A percentile compares a stretch with the other conserved stretches of the same genome.
Conservation (phyloP, 1,284 basidiomycete species). For the Cryptococcus maquisensis region DNA sequence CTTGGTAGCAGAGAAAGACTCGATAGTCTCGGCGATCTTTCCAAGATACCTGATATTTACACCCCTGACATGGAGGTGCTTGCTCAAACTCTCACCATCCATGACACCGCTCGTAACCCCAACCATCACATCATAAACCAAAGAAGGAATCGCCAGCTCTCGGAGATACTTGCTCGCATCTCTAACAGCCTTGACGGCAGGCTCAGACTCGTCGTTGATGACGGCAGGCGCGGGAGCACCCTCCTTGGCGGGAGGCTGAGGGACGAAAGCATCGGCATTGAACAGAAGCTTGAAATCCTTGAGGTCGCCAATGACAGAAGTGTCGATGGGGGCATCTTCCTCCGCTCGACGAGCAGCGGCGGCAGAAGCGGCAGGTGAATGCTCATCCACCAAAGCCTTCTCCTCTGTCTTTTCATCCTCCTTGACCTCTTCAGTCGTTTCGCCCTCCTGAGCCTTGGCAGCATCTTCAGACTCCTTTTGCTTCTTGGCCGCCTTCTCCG, state of each 20-base stretch:
- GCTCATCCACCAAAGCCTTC: slow-evolving; percentile 50
- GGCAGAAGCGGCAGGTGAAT: slow-evolving; percentile 22
- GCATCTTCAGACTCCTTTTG: slow-evolving; percentile 2
- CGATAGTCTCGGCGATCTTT: slow-evolving; percentile 48
- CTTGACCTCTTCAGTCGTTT: slow-evolving; percentile 18
- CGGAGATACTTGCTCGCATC: slow-evolving; percentile 54
- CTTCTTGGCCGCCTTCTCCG: slow-evolving; percentile 27
- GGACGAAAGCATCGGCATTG: slow-evolving; percentile 59
- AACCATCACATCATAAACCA: slow-evolving; percentile 53
- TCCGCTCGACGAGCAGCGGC: slow-evolving; percentile 28
- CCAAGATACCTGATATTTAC: slow-evolving; percentile 60
- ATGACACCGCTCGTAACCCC: slow-evolving; percentile 50
- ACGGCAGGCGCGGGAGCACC: slow-evolving; percentile 20
- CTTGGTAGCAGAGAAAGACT: slow-evolving; percentile 44
- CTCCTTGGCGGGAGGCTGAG: slow-evolving; percentile 35
- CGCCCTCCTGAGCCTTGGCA: slow-evolving; percentile 8
- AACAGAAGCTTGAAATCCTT: slow-evolving; percentile 54
- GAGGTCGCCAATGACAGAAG: slow-evolving; percentile 22
- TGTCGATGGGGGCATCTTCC: slow-evolving; percentile 26
- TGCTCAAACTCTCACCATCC: slow-evolving; percentile 54
- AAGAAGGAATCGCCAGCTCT: slow-evolving; percentile 50
- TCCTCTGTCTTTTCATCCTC: slow-evolving; percentile 13
- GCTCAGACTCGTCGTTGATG: slow-evolving; percentile 52
- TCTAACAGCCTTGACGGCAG: slow-evolving; percentile 54
- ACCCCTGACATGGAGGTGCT: slow-evolving; percentile 54